Evolutionary conservation across 2,329 filamentous ascomycete genomes (phyloP).

Genomic region (Colletotrichum sp.): DNA sequence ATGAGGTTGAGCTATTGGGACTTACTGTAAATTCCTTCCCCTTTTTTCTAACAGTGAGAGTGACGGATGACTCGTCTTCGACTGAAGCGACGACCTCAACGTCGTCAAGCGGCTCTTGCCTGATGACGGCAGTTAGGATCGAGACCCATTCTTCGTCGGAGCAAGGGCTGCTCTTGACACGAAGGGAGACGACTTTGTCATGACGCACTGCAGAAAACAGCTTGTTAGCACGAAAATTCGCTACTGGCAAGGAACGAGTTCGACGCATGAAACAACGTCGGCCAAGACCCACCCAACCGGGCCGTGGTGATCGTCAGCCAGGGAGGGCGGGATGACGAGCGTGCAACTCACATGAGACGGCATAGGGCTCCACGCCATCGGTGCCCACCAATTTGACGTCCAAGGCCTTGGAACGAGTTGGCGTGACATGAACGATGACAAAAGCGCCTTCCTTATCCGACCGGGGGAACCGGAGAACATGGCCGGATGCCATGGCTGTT

Average conservation of each 20-base stretch:
- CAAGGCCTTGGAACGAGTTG: conserved; percentile 54
- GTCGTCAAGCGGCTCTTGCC: conserved; percentile 53
- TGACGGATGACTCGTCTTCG: conserved; percentile 55
- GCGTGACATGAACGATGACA: conserved; percentile 65
- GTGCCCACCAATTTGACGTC: conserved; percentile 73
- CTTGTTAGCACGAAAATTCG: conserved; percentile 1
- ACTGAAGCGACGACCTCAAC: conserved; percentile 67
- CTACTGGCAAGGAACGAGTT: not conserved
- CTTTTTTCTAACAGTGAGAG: conserved; percentile 68
- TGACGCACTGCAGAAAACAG: conserved; percentile 38
- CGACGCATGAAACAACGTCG: conserved; percentile 24
- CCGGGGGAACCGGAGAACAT: conserved; percentile 64
- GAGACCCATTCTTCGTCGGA: conserved; percentile 70
- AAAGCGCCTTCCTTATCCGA: conserved; percentile 56
- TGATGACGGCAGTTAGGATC: conserved; percentile 63
- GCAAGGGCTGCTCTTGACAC: conserved; percentile 58
- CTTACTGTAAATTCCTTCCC: conserved; percentile 72
- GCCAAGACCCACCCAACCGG: conserved; percentile 14
- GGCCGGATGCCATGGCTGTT: conserved; percentile 8
- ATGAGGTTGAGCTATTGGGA: conserved; percentile 14
- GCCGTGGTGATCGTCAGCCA: conserved; percentile 17
- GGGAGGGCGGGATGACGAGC: conserved; percentile 12
- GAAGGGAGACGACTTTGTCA: conserved; percentile 56
- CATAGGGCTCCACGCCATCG: conserved; percentile 68
- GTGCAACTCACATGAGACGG: conserved; percentile 57